phyloP scores from a whole-genome alignment of 352 stramenopile genomes.

The Phytophthora rubi region DNA sequence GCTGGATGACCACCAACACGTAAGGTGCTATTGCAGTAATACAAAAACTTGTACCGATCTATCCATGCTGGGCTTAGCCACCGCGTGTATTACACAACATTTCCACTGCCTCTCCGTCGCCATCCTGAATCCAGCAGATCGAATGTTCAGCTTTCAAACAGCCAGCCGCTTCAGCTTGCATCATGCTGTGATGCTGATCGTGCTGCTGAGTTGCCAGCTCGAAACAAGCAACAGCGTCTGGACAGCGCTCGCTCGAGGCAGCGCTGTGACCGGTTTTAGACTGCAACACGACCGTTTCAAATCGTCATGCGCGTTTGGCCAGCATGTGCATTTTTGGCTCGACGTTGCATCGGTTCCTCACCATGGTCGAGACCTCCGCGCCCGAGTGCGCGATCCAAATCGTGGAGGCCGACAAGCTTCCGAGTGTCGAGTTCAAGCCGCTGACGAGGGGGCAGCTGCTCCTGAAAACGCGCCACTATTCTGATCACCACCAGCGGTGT shows the following conservation, averaged over 20 bases:
- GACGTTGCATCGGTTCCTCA: neutral
- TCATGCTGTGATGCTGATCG: too few relatives aligned
- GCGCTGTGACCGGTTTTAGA: neutral
- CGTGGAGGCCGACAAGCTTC: constrained; percentile 6
- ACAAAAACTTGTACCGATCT: too few relatives aligned
- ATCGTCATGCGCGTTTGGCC: neutral
- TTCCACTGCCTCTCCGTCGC: too few relatives aligned
- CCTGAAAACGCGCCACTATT: constrained; percentile 22
- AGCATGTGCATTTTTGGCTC: neutral
- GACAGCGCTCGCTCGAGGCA: neutral
- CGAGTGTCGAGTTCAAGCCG: constrained; percentile 21
- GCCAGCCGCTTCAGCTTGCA: too few relatives aligned
- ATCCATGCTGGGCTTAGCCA: too few relatives aligned
- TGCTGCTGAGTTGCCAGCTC: too few relatives aligned
- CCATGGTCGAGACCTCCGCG: constrained; percentile 19
- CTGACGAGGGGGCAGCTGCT: constrained; percentile 35
- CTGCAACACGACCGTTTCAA: neutral
- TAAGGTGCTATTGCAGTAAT: too few relatives aligned
- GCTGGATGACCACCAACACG: too few relatives aligned
- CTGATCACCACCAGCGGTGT: neutral
- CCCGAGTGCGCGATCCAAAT: constrained; percentile 27
- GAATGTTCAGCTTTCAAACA: too few relatives aligned
- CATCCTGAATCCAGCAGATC: too few relatives aligned
- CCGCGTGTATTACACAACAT: too few relatives aligned
- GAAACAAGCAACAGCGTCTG: neutral